Evolutionary conservation across 768 basidiomycete genomes (phyloP).

Genomic region (Gautieria morchelliformis): DNA sequence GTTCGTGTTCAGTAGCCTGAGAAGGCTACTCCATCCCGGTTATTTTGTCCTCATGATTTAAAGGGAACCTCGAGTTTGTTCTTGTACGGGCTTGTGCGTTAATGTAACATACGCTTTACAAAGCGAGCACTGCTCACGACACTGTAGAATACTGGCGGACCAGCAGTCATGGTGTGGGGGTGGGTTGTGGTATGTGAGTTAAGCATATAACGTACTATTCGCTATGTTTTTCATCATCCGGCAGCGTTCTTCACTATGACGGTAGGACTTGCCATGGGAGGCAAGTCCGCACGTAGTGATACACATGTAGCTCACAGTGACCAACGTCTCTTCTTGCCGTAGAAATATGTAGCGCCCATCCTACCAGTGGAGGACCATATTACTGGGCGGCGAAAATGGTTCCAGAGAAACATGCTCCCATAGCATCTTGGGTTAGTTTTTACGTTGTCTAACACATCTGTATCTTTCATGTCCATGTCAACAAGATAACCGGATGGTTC

Average conservation of each 20-base stretch:
- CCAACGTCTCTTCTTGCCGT: not conserved
- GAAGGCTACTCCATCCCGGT: not conserved
- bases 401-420: conserved; percentile 40
- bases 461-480: not conserved
- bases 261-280: conserved; percentile 70
- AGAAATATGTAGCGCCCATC: conserved; percentile 51
- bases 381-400: conserved; percentile 75
- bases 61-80: conserved; percentile 58
- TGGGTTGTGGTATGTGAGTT: conserved; percentile 53
- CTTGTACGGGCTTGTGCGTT: conserved; percentile 49
- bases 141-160: conserved; percentile 59
- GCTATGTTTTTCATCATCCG: not conserved
- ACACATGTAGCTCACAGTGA: not conserved
- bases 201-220: conserved; percentile 8
- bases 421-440: conserved; percentile 55
- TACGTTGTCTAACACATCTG: not conserved
- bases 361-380: conserved; percentile 66
- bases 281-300: conserved; percentile 23
- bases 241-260: conserved; percentile 58
- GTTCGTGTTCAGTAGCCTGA: not conserved
- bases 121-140: not conserved
- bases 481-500: conserved; percentile 14
- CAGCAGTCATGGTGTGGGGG: conserved; percentile 71
- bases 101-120: not conserved
- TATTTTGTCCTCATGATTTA: conserved; percentile 36